Base-by-base conservation (phyloP, 306 rosid genomes). In the Lablab purpureus region DNA sequence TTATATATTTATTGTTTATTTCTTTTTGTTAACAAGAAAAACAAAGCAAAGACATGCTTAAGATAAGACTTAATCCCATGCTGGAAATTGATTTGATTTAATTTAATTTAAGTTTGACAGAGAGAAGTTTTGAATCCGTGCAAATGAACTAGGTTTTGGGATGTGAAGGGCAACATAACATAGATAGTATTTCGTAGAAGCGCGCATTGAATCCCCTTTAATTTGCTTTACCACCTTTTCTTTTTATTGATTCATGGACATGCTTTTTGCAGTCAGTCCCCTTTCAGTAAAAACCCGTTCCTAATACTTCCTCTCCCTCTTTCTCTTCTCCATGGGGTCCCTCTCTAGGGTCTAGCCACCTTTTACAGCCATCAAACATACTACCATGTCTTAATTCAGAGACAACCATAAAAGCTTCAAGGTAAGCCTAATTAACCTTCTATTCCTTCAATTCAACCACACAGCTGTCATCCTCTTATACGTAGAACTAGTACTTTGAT, bases 221-320 rank as follows among this genome's bases (percentile, higher is more conserved):
- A 52, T 71, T 64, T 63, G 36, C 51, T 72, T 46, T 60, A 59
- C 50, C 65, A 15, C 58, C 67, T 83, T 64, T 65, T 83, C 77
- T 68, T 74, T 71, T 32, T 27, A 70, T 71, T 80, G 41, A 71
- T 77, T 81, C 77, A 54, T 66, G 30, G 34, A 55, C 37, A 62
- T 47, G 66, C 86, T 74, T 85, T 81, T 80, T 86, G 85, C 85
- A 74, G 78, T 80, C 80, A 77, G 70, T 60, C 78, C 63, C 65
- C 71, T 79, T 76, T 71, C 81, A 54, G 75, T 51, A 77, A 86
- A 80, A 76, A 49, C 79, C 66, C 81, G 28, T 74, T 30, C 62
- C 81, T 54, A 79, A 72, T 76, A 67, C 34, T 12, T 19, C 14
- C 54, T 12, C 15, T 43, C 49, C 56, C 68, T 64, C 62, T 72